Conservation (phyloP, 129 eudicot genomes). For the Dittrichia graveolens region DNA sequence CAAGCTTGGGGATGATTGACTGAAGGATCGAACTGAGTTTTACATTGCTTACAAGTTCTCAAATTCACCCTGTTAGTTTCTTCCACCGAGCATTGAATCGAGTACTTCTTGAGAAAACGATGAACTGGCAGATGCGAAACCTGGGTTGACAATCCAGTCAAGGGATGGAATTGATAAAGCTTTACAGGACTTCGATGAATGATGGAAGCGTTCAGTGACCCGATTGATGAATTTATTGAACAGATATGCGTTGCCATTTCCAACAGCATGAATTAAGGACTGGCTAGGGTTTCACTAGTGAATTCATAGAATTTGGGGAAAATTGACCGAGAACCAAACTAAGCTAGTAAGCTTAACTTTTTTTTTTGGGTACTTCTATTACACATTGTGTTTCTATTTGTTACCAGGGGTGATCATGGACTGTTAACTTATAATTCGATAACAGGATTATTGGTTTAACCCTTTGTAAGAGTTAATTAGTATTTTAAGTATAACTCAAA, state of each 20-base stretch:
- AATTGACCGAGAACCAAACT: background rate
- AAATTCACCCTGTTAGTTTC: conserved; percentile 23
- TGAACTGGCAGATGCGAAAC: conserved; percentile 10
- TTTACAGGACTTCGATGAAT: background rate
- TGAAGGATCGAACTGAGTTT: conserved; percentile 80
- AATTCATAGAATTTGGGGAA: conserved; percentile 36
- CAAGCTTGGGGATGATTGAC: conserved; percentile 89
- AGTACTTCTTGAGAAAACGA: conserved; percentile 22
- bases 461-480: too few species aligned
- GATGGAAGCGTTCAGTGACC: conserved; percentile 12
- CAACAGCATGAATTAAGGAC: background rate
- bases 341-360: too few species aligned
- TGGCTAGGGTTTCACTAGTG: conserved; percentile 1
- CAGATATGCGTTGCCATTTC: conserved; percentile 43
- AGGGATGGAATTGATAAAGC: conserved; percentile 11
- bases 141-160: conserved; percentile 12
- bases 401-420: too few species aligned
- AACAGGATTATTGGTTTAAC: too few species aligned
- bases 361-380: background rate
- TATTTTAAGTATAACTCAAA: too few species aligned
- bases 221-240: conserved; percentile 31
- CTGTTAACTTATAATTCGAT: too few species aligned
- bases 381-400: too few species aligned
- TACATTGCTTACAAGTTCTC: conserved; percentile 91
- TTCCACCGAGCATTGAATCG: conserved; percentile 58